Percentiles rank a stretch among this genome's conserved stretches.
Evolutionary conservation across 2,329 filamentous ascomycete species (phyloP).

Genomic region (Penicillium hesseltinei): DNA sequence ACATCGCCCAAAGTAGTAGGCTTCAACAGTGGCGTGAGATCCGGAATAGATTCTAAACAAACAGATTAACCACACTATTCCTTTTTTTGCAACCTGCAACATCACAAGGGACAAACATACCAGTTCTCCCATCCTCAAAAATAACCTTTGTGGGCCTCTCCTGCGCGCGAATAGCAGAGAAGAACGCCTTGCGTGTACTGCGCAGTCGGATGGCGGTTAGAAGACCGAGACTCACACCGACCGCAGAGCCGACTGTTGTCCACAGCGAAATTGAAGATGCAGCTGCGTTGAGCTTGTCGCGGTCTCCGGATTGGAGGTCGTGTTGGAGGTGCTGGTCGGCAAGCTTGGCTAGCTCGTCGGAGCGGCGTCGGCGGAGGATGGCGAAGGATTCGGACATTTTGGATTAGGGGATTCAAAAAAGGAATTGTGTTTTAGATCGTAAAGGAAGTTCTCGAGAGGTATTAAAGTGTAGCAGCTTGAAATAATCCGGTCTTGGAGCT

Average conservation of each 20-base stretch:
- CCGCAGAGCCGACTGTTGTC: slow-evolving; percentile 57
- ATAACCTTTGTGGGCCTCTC: slow-evolving; percentile 62
- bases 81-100: no score
- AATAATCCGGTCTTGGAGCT: background rate
- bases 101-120: slow-evolving; percentile 36
- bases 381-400: slow-evolving; percentile 47
- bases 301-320: slow-evolving; percentile 59
- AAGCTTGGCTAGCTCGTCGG: slow-evolving; percentile 53
- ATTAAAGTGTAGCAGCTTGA: background rate
- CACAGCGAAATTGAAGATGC: slow-evolving; percentile 55
- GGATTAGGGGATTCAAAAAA: no score
- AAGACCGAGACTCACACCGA: slow-evolving; percentile 60
- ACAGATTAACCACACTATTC: background rate
- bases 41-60: slow-evolving; percentile 57
- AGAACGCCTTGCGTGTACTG: slow-evolving; percentile 56
- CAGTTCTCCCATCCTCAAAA: slow-evolving; percentile 60
- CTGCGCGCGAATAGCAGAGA: slow-evolving; percentile 59
- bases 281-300: slow-evolving; percentile 56
- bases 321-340: slow-evolving; percentile 60
- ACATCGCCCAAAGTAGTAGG: slow-evolving; percentile 60
- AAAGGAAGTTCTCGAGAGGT: background rate
- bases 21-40: slow-evolving; percentile 57
- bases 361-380: slow-evolving; percentile 46
- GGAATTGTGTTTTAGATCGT: no score
- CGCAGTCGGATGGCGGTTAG: slow-evolving; percentile 59